Percentiles rank a stretch among this genome's conserved stretches.
phyloP scores from a whole-genome alignment of 208 protist genomes.

The Paratrypanosoma confusum region DNA sequence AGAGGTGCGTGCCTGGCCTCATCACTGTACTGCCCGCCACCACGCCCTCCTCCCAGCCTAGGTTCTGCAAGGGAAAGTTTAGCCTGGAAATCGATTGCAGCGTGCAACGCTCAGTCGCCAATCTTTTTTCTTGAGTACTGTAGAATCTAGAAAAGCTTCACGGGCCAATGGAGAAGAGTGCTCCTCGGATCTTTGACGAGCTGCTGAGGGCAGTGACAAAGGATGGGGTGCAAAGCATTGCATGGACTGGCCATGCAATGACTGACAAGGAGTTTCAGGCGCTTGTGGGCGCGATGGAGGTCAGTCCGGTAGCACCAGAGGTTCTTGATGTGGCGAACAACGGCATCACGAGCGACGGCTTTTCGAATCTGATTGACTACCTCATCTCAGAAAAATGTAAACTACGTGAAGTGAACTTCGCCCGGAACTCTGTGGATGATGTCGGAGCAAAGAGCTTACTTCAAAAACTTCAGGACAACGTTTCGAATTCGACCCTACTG shows the following conservation, averaged over 20 bases:
- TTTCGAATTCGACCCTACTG: conserved; percentile 21
- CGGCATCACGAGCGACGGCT: conserved; percentile 38
- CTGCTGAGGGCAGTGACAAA: conserved; percentile 21
- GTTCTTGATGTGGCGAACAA: conserved; percentile 44
- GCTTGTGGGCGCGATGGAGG: conserved; percentile 54
- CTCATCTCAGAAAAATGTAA: conserved; percentile 17
- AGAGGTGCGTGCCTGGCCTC: too few species aligned
- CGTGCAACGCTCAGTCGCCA: too few species aligned
- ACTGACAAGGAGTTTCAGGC: conserved; percentile 35
- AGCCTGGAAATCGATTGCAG: too few species aligned
- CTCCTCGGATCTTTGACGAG: conserved; percentile 43
- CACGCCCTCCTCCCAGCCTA: too few species aligned
- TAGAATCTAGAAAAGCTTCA: conserved; percentile 1
- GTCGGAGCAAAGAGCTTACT: conserved; percentile 42
- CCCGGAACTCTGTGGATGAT: conserved; percentile 58
- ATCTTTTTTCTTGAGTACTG: too few species aligned
- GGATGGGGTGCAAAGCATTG: conserved; percentile 33
- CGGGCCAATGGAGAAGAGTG: neutral
- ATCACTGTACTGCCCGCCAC: too few species aligned
- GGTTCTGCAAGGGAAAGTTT: too few species aligned
- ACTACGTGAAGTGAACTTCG: conserved; percentile 39
- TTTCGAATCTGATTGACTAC: conserved; percentile 23
- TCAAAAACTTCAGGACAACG: conserved; percentile 18
- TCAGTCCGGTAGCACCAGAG: conserved; percentile 24
- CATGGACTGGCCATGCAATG: conserved; percentile 21